phyloP scores from a whole-genome alignment of 306 rosid genomes.

The Hippophae rhamnoides region DNA sequence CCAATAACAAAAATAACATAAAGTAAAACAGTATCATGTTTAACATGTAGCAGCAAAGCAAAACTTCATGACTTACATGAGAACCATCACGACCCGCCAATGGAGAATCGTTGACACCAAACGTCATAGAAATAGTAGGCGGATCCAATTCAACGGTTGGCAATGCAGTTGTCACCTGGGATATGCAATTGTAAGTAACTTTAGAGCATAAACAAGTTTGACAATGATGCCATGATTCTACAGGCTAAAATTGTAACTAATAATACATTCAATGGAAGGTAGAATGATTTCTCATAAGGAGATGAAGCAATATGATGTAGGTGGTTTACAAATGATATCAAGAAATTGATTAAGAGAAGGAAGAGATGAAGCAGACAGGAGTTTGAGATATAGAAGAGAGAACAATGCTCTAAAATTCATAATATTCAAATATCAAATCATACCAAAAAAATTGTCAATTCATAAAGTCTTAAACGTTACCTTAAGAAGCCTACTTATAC shows the following conservation, averaged over 20 bases:
- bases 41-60: slow-evolving; percentile 10
- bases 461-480: no score
- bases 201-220: neutral
- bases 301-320: no score
- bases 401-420: no score
- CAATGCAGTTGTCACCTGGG: slow-evolving; percentile 61
- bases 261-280: no score
- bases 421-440: no score
- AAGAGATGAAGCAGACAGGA: no score
- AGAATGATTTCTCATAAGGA: no score
- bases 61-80: slow-evolving; percentile 60
- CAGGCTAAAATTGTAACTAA: neutral
- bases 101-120: slow-evolving; percentile 96
- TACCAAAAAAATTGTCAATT: no score
- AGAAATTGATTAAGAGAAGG: no score
- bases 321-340: no score
- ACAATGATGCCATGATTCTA: neutral
- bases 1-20: neutral
- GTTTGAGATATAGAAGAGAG: no score
- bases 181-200: slow-evolving; percentile 3
- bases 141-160: slow-evolving; percentile 94
- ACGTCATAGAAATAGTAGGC: slow-evolving; percentile 97
- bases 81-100: slow-evolving; percentile 96
- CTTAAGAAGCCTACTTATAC: no score
- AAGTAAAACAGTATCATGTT: slow-evolving; percentile 1